Evolutionary conservation across 73 alveolate species (phyloP).

Genomic region (Paramecium octaurelia): DNA sequence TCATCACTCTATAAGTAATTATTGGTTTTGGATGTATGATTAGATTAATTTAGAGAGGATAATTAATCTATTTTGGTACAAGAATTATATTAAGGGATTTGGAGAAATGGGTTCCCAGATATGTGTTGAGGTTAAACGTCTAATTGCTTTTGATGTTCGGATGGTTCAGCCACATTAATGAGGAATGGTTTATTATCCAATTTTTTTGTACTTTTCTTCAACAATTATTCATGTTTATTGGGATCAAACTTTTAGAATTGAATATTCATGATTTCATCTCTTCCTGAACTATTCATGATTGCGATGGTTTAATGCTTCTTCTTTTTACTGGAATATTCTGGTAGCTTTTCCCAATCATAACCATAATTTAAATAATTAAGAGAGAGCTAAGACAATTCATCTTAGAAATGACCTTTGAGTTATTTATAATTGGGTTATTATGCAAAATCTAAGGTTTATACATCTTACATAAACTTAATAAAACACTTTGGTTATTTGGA

Average conservation of each 20-base stretch:
- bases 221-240: neutral
- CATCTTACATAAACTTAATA: neutral
- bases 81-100: neutral
- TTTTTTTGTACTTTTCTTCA: neutral
- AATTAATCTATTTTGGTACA: neutral
- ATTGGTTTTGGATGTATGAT: neutral
- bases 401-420: slow-evolving; percentile 17
- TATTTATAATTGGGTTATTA: slow-evolving; percentile 24
- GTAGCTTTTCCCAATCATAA: slow-evolving; percentile 30
- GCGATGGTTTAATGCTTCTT: neutral
- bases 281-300: neutral
- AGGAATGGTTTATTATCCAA: neutral
- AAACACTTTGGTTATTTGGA: neutral
- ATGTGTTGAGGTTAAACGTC: neutral
- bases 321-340: neutral
- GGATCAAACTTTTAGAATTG: neutral
- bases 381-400: neutral
- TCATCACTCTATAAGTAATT: neutral
- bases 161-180: neutral
- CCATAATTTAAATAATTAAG: neutral
- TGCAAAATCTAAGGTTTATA: neutral
- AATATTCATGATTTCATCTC: neutral
- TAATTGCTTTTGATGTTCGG: neutral
- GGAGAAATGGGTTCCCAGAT: neutral
- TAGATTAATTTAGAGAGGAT: neutral